Percentiles rank a stretch among this genome's conserved stretches.
Evolutionary conservation across 2,329 filamentous ascomycete species (phyloP).

Genomic region (Penicillium concentricum): DNA sequence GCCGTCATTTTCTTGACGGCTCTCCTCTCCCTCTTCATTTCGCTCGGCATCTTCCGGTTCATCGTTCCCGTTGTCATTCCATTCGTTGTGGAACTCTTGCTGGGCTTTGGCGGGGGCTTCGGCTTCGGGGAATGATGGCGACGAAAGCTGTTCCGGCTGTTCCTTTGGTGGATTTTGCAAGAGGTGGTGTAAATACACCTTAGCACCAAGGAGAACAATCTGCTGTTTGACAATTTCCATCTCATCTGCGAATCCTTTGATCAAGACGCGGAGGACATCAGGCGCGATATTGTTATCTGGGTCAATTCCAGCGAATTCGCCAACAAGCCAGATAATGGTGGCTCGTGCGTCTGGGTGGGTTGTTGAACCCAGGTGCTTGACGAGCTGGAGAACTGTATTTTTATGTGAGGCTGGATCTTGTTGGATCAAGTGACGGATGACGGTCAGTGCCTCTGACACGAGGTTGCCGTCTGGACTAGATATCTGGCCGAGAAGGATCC

Average conservation of each 20-base stretch:
- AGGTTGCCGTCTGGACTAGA: slow-evolving; percentile 82
- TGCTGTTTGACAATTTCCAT: slow-evolving; percentile 84
- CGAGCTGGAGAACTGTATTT: slow-evolving; percentile 82
- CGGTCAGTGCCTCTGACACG: slow-evolving; percentile 89
- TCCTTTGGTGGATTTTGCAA: slow-evolving; percentile 49
- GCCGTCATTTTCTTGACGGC: slow-evolving; percentile 18
- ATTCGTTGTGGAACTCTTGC: slow-evolving; percentile 34
- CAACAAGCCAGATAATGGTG: slow-evolving; percentile 95
- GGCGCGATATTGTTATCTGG: slow-evolving; percentile 86
- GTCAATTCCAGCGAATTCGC: slow-evolving; percentile 81
- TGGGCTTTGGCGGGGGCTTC: slow-evolving; percentile 11
- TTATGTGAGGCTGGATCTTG: slow-evolving; percentile 78
- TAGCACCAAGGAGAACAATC: slow-evolving; percentile 89
- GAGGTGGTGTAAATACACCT: slow-evolving; percentile 88
- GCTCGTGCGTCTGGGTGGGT: slow-evolving; percentile 85
- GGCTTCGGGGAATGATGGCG: slow-evolving; percentile 22
- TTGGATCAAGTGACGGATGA: slow-evolving; percentile 93
- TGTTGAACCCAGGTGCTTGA: slow-evolving; percentile 85
- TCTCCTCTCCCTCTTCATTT: slow-evolving; percentile 21
- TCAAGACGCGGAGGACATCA: slow-evolving; percentile 83
- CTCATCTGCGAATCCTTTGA: slow-evolving; percentile 81
- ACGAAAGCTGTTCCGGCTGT: slow-evolving; percentile 3
- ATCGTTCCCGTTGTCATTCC: slow-evolving; percentile 30
- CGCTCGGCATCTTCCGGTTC: slow-evolving; percentile 29
- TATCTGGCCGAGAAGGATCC: slow-evolving; percentile 80